These are phyloP conservation scores for Panaeolus cyanescens DNA, from an alignment of 768 basidiomycete species.

Conservation along the genomic window DNA sequence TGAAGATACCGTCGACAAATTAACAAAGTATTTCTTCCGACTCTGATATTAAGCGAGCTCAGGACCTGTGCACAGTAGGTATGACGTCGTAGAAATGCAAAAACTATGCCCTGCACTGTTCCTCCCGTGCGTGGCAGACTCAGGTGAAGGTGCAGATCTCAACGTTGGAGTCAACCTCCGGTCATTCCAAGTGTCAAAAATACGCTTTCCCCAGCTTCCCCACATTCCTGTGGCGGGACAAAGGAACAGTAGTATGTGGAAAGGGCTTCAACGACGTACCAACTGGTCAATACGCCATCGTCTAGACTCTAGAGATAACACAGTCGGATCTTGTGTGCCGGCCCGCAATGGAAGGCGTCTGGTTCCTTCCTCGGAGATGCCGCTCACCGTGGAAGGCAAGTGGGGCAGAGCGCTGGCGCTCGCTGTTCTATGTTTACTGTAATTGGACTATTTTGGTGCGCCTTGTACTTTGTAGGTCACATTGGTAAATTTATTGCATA, in stretches of 20 bases:
- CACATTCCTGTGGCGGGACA: background rate
- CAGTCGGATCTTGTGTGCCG: background rate
- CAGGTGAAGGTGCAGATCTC: background rate
- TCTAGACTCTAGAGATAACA: background rate
- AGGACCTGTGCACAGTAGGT: background rate
- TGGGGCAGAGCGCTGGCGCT: background rate
- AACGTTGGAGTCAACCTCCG: background rate
- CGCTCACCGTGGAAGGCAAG: background rate
- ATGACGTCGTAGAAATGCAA: conserved; percentile 2
- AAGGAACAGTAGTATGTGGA: background rate
- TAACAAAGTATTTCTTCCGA: background rate
- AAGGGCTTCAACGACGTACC: background rate
- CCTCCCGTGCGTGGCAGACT: background rate
- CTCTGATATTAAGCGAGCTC: background rate
- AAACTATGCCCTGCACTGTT: background rate
- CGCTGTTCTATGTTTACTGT: conserved; percentile 1
- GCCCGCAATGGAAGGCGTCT: background rate
- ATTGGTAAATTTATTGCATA: background rate
- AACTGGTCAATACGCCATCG: background rate
- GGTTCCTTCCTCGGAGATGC: background rate
- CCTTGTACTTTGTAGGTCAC: conserved; percentile 1
- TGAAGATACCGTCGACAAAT: background rate
- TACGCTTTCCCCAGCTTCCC: background rate
- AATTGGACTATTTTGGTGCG: background rate
- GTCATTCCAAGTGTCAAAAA: background rate